Evolutionary conservation across 2,329 filamentous ascomycete species (phyloP), one percentile per base, ranked within the genome.

Genomic region (Chrysoporthe cubensis): DNA sequence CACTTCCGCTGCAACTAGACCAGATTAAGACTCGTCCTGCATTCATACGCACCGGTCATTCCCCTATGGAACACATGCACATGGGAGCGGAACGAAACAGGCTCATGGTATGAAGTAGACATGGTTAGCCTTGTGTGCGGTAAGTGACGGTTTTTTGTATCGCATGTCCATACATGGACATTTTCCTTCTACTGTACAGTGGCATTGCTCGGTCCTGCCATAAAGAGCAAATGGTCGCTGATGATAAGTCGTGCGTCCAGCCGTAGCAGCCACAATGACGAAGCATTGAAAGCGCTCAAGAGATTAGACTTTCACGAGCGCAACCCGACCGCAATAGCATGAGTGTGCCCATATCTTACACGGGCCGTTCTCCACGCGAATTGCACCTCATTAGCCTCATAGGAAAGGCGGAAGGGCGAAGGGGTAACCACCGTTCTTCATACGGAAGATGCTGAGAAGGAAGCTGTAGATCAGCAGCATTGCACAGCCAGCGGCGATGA

Each of bases 341-440:
- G 21, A 32, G 57, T 40, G 9, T 16, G n/a, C 13, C 13, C n/a
- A 26, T 4, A n/a, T 42, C 37, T 26, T 16, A 43, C 32, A n/a
- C 40, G 40, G 16, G 40, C n/a, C 50, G 32, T 59, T 34, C 48
- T 46, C 2, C 59, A 32, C 13, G 21, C 4, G n/a, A 2, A 14
- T 8, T 57, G 6, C 21, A 34, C 32, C 5, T 52, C 16, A 18
- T 11, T 5, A 21, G 32, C 13, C 46, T 64, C 57, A 89, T 81
- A 89, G 84, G 80, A 99, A 98, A 13, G 96, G 96, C 66, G 96
- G 96, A 70, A 99, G 85, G 76, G 90, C 94, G 81, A 98, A 97
- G 18, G 94, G 94, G 80, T 99, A 99, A 34, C 93, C 93, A 44
- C 90, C 89, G 77, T 98, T 99, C 89, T 99, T 99, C 74, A 91